phyloP scores from a whole-genome alignment of 768 basidiomycete species.

The Mycena venus region DNA sequence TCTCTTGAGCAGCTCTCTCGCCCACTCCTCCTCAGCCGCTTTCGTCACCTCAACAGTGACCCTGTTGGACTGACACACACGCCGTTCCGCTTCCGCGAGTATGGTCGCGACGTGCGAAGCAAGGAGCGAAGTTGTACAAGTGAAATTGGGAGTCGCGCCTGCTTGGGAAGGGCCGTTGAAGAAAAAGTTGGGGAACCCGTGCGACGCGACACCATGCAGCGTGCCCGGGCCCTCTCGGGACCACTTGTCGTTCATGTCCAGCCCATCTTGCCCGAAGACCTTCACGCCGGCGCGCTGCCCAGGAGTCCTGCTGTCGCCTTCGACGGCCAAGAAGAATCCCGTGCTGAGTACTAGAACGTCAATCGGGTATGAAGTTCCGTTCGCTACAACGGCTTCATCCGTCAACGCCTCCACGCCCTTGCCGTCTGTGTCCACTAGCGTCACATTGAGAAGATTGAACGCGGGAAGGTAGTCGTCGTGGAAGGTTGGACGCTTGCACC shows the following conservation, averaged over 20 bases:
- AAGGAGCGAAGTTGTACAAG: background rate
- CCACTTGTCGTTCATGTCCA: conserved; percentile 21
- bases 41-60: conserved; percentile 12
- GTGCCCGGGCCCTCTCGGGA: background rate
- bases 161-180: conserved; percentile 12
- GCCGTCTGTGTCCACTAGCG: conserved; percentile 35
- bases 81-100: background rate
- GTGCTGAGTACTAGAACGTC: conserved; percentile 27
- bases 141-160: conserved; percentile 15
- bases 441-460: conserved; percentile 31
- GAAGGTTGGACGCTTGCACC: conserved; percentile 38
- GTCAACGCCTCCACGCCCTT: conserved; percentile 26
- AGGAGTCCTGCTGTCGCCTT: background rate
- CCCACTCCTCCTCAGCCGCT: conserved; percentile 17
- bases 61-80: background rate
- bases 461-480: conserved; percentile 35
- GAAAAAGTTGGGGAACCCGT: conserved; percentile 34
- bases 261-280: conserved; percentile 12
- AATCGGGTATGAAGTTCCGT: conserved; percentile 17
- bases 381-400: conserved; percentile 9
- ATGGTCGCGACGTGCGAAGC: conserved; percentile 12
- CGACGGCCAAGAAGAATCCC: conserved; percentile 2
- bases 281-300: background rate
- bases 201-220: conserved; percentile 25
- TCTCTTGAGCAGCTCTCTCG: conserved; percentile 1